Evolutionary conservation across 129 eudicot species (phyloP), one percentile per base, ranked within the genome.

Genomic region (Flaveria trinervia): DNA sequence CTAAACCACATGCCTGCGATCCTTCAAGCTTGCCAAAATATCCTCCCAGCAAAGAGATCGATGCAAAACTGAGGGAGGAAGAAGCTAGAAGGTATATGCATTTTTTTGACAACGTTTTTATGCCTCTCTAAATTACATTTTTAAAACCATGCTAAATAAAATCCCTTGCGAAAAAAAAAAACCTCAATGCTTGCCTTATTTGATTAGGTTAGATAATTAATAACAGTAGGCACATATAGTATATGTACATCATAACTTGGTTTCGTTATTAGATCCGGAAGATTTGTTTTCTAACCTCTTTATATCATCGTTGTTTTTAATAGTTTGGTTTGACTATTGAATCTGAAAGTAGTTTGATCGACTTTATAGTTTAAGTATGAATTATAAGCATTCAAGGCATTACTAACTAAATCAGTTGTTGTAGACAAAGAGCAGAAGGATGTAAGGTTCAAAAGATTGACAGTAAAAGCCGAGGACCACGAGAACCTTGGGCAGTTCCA

Each of bases 41-140:
- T 80, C 97, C 97, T 75, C 97, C 97, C 69, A 92, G 91, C 93
- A 92, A 92, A 86, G 97, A 92, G 80, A 89, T 92, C n/a, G 96
- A 92, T 84, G 96, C 92, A 65, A 89, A 88, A 83, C 7, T 82
- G 75, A 86, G 97, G n/a, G 91, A 92, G 62, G 97, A 92, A 61
- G 89, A 87, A 85, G 80, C 84, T 49, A 83, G 84, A 82, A 89
- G 96, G 97, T 92, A 73, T 48, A 48, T 70, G 59, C 59, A 55
- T 54, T 8, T 45, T 41, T 62, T 62, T 25, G 44, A 57, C n/a
- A 41, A 59, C 4, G 26, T 44, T 73, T 73, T 67, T 16, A 23
- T 9, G 22, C 23, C 59, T 41, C 13, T 44, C 22, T 43, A 36
- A 14, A 51, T 13, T 28, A 14, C 16, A n/a, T 9, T 44, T 44